Evolutionary conservation across 176 grass and related monocot species (phyloP), one percentile per base, ranked within the genome.

Genomic region (Eleusine coracana): DNA sequence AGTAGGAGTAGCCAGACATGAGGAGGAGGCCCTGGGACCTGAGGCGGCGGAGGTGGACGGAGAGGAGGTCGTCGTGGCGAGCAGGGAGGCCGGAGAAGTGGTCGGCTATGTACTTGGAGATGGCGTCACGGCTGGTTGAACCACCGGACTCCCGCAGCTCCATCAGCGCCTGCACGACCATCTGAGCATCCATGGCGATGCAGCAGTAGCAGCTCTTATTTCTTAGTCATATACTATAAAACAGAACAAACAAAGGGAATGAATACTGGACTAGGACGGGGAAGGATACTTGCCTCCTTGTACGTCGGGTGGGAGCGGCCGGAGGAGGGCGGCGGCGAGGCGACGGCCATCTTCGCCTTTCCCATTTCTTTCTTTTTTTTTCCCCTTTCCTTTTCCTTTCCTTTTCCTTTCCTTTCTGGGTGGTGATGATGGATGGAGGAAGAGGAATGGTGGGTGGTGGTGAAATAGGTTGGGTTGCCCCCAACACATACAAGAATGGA

Each of bases 11-110:
- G 44, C 44, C 44, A 45, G 44, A 45, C 44, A 45, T 45, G 81
- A 36, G 36, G 85, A 87, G 85, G 20, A 87, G 44, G 31, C 85
- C 87, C 17, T 87, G 40, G 49, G 62, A 63, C 44, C 10, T 49
- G 68, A 93, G 87, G 63, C 82, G 74, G 61, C 85, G 85, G 82
- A 93, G 91, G 45, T 93, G 81, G 68, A 48, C 80, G 45, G 59
- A 52, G 65, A 92, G 83, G 54, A 92, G 80, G 16, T 49, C 48
- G n/a, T 82, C 73, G 72, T 87, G 91, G 61, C 50, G 31, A 4
- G 65, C 9, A 18, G 82, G 84, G 5, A 92, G 85, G 50, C 78
- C 91, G 27, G 85, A 71, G 85, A 82, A 93, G 82, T 42, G 74
- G 51, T 10, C 85, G 0, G 55, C 44, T 78, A 93, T 85, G 87